Evolutionary conservation across 2,329 filamentous ascomycete genomes (phyloP).

Genomic region (Venturia aucupariae): DNA sequence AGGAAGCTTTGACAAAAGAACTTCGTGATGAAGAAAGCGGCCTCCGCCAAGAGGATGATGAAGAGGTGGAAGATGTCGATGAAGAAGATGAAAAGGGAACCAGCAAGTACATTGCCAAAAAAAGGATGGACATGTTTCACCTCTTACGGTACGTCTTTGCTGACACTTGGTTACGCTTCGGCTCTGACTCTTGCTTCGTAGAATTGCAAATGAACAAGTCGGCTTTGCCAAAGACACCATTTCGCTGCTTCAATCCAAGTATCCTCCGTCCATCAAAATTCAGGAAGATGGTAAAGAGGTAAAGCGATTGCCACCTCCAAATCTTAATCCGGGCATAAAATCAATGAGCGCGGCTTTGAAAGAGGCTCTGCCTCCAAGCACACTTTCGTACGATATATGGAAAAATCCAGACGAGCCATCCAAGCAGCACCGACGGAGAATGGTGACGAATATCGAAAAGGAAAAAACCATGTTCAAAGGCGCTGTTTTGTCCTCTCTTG

Average conservation of each 20-base stretch:
- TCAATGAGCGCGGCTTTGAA: slow-evolving; percentile 65
- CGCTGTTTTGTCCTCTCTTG: slow-evolving; percentile 70
- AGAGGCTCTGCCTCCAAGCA: slow-evolving; percentile 62
- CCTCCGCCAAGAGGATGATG: slow-evolving; percentile 28
- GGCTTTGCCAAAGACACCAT: slow-evolving; percentile 71
- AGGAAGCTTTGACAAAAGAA: slow-evolving; percentile 61
- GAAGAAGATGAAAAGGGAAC: slow-evolving; percentile 39
- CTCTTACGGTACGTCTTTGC: slow-evolving; percentile 28
- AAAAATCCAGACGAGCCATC: slow-evolving; percentile 30
- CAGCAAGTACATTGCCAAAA: slow-evolving; percentile 32
- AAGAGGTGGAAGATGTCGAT: slow-evolving; percentile 32
- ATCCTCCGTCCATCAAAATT: slow-evolving; percentile 37
- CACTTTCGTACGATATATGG: slow-evolving; percentile 58
- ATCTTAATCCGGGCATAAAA: slow-evolving; percentile 31
- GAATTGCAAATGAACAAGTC: slow-evolving; percentile 48
- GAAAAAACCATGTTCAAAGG: slow-evolving; percentile 49
- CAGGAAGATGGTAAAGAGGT: background rate
- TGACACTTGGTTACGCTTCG: background rate
- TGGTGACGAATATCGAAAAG: slow-evolving; percentile 45
- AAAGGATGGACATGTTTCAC: slow-evolving; percentile 33
- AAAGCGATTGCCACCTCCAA: background rate
- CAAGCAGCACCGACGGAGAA: slow-evolving; percentile 25
- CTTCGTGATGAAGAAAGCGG: slow-evolving; percentile 34
- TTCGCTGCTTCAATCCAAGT: slow-evolving; percentile 74
- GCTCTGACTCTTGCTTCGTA: background rate